Evolutionary conservation across 345 rosid genomes (phyloP), one percentile per base, ranked within the genome.

Genomic region (Anastatica hierochuntica): DNA sequence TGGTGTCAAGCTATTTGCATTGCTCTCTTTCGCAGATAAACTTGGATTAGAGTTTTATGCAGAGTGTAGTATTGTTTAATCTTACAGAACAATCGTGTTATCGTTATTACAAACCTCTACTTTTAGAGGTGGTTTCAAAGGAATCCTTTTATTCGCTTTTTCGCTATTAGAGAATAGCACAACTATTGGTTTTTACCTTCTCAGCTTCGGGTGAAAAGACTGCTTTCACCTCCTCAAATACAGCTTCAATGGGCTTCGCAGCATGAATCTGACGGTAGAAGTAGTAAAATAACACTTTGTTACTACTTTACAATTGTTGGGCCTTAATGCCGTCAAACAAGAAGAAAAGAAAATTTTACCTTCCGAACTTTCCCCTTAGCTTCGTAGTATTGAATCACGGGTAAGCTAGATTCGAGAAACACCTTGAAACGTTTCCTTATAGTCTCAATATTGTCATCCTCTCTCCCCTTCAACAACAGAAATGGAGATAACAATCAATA

Each of bases 391-490:
- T 80, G 58, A 15, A 80, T 67, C 48, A 84, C 90, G 19, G 88
- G 94, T 41, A 90, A 67, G 51, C 81, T 80, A 53, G 94, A 84
- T 29, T 78, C 86, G 15, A 77, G 57, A 58, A 74, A 82, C 51
- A 80, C 88, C 62, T 71, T 77, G 23, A 78, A 79, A 17, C 94
- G 77, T 78, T 86, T 90, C 77, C 76, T 71, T 62, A 81, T 74
- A 4, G 82, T 81, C 62, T 81, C 94, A 29, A 76, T 73, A 60
- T 81, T 79, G 75, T 83, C 97, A 70, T 86, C 97, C 19, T 64
- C 83, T 70, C 97, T 78, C 62, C 88, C 94, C 95, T 83, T 54
- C 49, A 50, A 53, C 33, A 49, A 11, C 56, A 46, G 31, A 69
- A 34, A 62, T 4, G 4, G 43, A 63, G 38, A 36, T 8, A 24